phyloP scores from a whole-genome alignment of 1,284 basidiomycete species.

The Microbotryum saponariae region DNA sequence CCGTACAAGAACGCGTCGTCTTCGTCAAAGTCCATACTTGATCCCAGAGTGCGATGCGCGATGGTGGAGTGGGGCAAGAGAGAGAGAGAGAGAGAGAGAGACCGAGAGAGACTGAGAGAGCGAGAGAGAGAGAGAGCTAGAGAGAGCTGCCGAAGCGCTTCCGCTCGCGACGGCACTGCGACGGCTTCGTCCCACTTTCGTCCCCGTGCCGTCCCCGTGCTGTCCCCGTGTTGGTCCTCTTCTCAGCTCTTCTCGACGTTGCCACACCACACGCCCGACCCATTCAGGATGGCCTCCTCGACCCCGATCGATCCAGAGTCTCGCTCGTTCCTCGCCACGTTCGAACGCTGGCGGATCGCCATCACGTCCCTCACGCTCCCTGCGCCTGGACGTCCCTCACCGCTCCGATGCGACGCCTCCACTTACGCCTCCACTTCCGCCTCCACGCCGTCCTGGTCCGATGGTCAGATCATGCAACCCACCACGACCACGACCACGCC shows the following conservation, averaged over 20 bases:
- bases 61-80: no score
- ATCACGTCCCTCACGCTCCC: slow-evolving; percentile 16
- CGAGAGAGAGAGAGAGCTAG: no score
- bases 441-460: slow-evolving; percentile 10
- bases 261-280: not conserved
- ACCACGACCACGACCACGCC: not conserved
- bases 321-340: slow-evolving; percentile 16
- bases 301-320: slow-evolving; percentile 6
- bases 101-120: no score
- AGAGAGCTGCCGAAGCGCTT: no score
- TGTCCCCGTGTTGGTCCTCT: no score
- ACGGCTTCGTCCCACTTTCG: no score
- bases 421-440: no score
- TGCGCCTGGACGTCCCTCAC: not conserved
- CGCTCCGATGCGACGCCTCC: slow-evolving; percentile 11
- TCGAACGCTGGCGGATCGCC: slow-evolving; percentile 19
- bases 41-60: no score
- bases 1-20: slow-evolving; percentile 32
- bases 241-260: not conserved
- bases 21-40: slow-evolving; percentile 19
- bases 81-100: no score
- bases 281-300: no score
- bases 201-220: no score
- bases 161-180: no score
- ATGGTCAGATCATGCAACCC: slow-evolving; percentile 19